phyloP scores from a whole-genome alignment of 1,139 yeast genomes.

The Debaryomycetaceae sp. region DNA sequence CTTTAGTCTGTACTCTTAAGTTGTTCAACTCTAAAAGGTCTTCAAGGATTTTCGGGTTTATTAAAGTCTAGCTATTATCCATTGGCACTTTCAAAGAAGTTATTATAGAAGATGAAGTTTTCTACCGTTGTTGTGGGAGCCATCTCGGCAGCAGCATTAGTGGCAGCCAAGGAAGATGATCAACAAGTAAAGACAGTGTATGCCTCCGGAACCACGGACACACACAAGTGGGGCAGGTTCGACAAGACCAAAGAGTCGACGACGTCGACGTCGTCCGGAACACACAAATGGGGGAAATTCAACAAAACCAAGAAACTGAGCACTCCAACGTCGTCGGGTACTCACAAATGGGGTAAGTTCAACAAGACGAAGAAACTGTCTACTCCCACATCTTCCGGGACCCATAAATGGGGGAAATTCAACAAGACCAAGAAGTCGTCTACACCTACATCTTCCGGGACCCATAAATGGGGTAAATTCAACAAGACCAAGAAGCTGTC shows the following conservation, averaged over 20 bases:
- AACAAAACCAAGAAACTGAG: conserved; percentile 35
- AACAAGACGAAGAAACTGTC: conserved; percentile 39
- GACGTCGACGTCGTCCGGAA: conserved; percentile 31
- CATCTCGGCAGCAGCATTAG: conserved; percentile 17
- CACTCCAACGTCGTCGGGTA: conserved; percentile 28
- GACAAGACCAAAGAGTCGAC: conserved; percentile 43
- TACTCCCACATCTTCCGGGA: conserved; percentile 32
- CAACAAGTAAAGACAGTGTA: conserved; percentile 15
- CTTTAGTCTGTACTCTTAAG: too few species aligned
- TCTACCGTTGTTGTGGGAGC: conserved; percentile 18
- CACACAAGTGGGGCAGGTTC: conserved; percentile 50
- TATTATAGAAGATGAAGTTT: conserved; percentile 17
- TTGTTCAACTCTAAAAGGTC: too few species aligned
- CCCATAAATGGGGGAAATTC: conserved; percentile 42
- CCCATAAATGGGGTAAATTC: conserved; percentile 44
- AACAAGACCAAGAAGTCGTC: conserved; percentile 31
- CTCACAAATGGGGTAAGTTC: conserved; percentile 48
- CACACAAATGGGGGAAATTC: conserved; percentile 39
- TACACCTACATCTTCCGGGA: conserved; percentile 35
- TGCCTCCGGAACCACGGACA: conserved; percentile 17
- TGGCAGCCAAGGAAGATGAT: conserved; percentile 14
- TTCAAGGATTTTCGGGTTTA: too few species aligned
- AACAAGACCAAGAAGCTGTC: conserved; percentile 32
- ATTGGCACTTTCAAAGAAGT: not conserved
- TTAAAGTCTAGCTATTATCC: not conserved